These are phyloP conservation scores for Fraxinus quadrangulata DNA, from an alignment of 257 asterid species.

Conservation along the genomic window DNA sequence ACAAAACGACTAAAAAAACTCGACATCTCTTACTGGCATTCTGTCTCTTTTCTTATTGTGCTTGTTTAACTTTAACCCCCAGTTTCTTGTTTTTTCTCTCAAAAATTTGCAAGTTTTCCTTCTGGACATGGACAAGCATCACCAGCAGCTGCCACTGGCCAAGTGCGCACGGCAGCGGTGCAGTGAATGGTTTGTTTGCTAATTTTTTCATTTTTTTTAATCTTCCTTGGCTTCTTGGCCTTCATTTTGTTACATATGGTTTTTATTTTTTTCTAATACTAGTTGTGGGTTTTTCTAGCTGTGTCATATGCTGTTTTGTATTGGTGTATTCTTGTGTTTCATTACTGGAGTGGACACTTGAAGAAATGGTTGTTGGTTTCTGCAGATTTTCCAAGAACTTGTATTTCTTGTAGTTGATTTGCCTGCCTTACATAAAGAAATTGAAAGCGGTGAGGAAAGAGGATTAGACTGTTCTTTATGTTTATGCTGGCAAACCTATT, in stretches of 20 bases:
- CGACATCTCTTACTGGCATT: conserved; percentile 35
- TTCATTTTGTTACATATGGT: background rate
- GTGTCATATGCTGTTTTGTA: background rate
- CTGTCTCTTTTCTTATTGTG: conserved; percentile 37
- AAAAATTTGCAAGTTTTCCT: conserved; percentile 25
- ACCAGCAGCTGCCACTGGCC: conserved; percentile 53
- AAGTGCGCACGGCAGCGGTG: conserved; percentile 64
- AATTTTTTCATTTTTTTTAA: background rate
- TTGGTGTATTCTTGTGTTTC: background rate
- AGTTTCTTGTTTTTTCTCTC: conserved; percentile 42
- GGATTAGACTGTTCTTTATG: background rate
- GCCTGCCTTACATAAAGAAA: background rate
- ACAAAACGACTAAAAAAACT: conserved; percentile 50
- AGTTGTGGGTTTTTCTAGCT: background rate
- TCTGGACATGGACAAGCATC: conserved; percentile 68
- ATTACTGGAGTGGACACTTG: background rate
- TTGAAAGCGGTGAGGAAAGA: background rate
- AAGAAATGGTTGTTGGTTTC: background rate
- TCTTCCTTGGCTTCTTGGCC: background rate
- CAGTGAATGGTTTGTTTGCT: conserved; percentile 70
- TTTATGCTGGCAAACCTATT: background rate
- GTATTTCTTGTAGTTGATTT: background rate
- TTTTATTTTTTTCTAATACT: background rate
- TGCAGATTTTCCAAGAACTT: background rate
- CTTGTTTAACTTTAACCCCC: conserved; percentile 36